phyloP scores from a whole-genome alignment of 495 filamentous ascomycete species.

The Penicillium lagena region DNA sequence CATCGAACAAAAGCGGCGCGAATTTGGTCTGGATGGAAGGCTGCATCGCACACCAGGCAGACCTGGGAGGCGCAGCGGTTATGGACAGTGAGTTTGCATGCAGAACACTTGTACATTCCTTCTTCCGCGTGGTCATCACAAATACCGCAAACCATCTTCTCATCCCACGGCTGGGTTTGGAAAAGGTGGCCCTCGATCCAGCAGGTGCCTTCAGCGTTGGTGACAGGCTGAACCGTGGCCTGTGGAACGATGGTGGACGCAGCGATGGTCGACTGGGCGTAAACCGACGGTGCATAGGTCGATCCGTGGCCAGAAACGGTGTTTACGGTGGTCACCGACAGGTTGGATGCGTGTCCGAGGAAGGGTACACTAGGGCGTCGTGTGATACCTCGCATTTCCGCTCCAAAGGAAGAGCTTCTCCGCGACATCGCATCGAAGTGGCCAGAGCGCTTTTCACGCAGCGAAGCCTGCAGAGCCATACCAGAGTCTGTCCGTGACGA shows the following conservation, averaged over 20 bases:
- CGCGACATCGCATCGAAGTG: constrained; percentile 83
- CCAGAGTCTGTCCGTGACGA: constrained; percentile 87
- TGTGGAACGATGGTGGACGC: constrained; percentile 97
- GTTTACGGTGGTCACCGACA: constrained; percentile 78
- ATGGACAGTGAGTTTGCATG: constrained; percentile 73
- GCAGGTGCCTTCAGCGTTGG: constrained; percentile 76
- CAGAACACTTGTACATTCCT: constrained; percentile 77
- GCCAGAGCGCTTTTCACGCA: constrained; percentile 90
- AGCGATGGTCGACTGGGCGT: constrained; percentile 93
- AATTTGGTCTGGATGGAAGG: constrained; percentile 86
- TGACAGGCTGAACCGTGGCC: constrained; percentile 74
- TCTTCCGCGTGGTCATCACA: constrained; percentile 90
- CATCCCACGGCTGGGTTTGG: constrained; percentile 62
- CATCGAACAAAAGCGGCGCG: constrained; percentile 91
- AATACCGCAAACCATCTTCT: constrained; percentile 66
- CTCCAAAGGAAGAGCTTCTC: constrained; percentile 84
- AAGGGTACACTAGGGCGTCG: constrained; percentile 83
- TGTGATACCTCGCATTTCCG: constrained; percentile 28
- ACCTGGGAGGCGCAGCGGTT: constrained; percentile 74
- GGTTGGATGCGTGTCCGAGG: constrained; percentile 69
- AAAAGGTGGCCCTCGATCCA: constrained; percentile 97
- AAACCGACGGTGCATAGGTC: constrained; percentile 89
- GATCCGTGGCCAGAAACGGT: constrained; percentile 68
- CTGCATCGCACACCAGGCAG: constrained; percentile 78
- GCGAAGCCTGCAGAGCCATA: constrained; percentile 72